Conservation (phyloP, 1,284 basidiomycete species). For the Chiua sp. region DNA sequence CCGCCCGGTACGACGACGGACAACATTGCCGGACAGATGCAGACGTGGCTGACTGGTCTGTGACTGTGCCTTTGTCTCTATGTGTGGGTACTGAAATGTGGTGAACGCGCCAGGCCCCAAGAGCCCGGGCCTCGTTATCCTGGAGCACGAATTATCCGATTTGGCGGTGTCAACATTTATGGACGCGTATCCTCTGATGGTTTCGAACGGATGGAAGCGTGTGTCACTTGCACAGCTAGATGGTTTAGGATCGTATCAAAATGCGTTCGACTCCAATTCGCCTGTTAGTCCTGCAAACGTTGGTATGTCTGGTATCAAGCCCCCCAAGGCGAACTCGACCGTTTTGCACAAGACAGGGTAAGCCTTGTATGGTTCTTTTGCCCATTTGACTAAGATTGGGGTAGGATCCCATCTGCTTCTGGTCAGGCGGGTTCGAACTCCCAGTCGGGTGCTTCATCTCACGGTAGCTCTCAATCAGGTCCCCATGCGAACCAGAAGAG, state of each 20-base stretch:
- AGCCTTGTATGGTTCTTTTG: neutral
- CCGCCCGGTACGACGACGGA: slow-evolving; percentile 46
- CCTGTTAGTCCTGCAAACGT: slow-evolving; percentile 29
- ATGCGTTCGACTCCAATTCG: slow-evolving; percentile 43
- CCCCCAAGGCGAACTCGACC: slow-evolving; percentile 17
- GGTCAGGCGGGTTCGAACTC: slow-evolving; percentile 1
- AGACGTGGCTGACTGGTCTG: slow-evolving; percentile 60
- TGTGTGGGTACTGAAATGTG: slow-evolving; percentile 10
- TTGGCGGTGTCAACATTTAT: slow-evolving; percentile 74
- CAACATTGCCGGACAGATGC: slow-evolving; percentile 52
- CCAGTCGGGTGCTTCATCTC: slow-evolving; percentile 13
- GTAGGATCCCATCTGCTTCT: slow-evolving; percentile 8
- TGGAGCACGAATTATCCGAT: slow-evolving; percentile 84
- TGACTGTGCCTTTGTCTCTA: slow-evolving; percentile 6
- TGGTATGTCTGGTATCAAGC: slow-evolving; percentile 24
- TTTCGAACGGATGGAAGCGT: slow-evolving; percentile 69
- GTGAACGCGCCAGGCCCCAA: slow-evolving; percentile 55
- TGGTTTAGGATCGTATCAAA: slow-evolving; percentile 58
- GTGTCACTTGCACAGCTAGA: slow-evolving; percentile 58
- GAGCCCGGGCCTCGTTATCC: slow-evolving; percentile 74
- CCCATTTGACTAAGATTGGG: slow-evolving; percentile 1
- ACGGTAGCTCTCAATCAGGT: slow-evolving; percentile 20
- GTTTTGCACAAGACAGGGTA: slow-evolving; percentile 9
- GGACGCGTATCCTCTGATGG: slow-evolving; percentile 66
- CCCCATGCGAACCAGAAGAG: slow-evolving; percentile 42